A percentile compares a stretch with the other conserved stretches of the same genome.
phyloP scores from a whole-genome alignment of 345 rosid species.

The Rhizophora apiculata region DNA sequence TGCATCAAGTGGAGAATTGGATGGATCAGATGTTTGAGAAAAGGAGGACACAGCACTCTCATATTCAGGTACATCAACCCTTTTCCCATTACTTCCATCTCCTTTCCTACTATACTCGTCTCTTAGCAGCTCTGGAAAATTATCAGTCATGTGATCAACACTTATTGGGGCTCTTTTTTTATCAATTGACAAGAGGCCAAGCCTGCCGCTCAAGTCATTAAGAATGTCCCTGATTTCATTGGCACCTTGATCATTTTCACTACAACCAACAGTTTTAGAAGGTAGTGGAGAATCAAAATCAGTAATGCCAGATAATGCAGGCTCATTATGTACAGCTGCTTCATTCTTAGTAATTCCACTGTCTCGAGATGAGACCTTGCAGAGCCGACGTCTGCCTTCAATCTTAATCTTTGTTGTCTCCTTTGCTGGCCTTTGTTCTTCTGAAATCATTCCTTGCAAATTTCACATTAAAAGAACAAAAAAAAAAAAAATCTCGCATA shows the following conservation, averaged over 20 bases:
- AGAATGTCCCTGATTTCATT: slow-evolving; percentile 78
- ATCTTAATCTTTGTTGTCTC: slow-evolving; percentile 43
- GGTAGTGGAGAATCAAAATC: slow-evolving; percentile 70
- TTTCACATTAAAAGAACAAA: neutral
- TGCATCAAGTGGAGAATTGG: slow-evolving; percentile 19
- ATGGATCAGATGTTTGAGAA: slow-evolving; percentile 30
- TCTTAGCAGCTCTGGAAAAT: slow-evolving; percentile 7
- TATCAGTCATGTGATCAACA: slow-evolving; percentile 18
- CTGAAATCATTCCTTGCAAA: slow-evolving; percentile 18
- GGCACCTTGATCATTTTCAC: slow-evolving; percentile 18
- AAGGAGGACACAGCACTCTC: slow-evolving; percentile 49
- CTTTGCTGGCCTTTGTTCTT: slow-evolving; percentile 35
- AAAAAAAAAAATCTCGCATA: neutral
- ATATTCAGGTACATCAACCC: slow-evolving; percentile 31
- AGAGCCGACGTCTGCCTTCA: slow-evolving; percentile 55
- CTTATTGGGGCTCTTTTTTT: slow-evolving; percentile 40
- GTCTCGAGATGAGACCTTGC: slow-evolving; percentile 48
- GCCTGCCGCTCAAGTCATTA: slow-evolving; percentile 65
- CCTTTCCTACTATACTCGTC: slow-evolving; percentile 12
- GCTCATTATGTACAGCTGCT: slow-evolving; percentile 27
- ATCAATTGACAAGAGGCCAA: slow-evolving; percentile 72
- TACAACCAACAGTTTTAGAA: slow-evolving; percentile 24
- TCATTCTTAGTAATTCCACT: slow-evolving; percentile 17
- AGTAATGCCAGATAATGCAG: slow-evolving; percentile 40
- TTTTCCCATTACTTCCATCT: slow-evolving; percentile 17